These are phyloP conservation scores for Starmera dryadoides DNA, from an alignment of 805 yeast species.

Conservation along the genomic window DNA sequence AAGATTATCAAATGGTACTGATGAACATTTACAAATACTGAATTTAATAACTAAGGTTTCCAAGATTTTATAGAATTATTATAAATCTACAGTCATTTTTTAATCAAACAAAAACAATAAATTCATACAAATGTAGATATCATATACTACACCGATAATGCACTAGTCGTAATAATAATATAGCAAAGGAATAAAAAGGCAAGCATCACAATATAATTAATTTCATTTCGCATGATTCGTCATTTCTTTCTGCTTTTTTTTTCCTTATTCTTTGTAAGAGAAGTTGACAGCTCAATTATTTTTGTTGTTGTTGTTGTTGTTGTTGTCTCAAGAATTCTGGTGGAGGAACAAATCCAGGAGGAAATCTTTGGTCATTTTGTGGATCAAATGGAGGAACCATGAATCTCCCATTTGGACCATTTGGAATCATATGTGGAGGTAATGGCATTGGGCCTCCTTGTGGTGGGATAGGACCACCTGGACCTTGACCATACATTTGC, in stretches of 20 bases:
- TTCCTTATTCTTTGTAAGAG: too few relatives aligned
- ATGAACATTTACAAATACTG: slow-evolving; percentile 77
- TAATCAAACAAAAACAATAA: too few relatives aligned
- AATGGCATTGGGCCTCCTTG: not conserved
- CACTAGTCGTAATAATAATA: not conserved
- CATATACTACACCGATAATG: too few relatives aligned
- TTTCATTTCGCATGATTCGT: too few relatives aligned
- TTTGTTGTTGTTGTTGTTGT: not conserved
- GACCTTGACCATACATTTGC: not conserved
- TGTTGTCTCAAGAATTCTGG: not conserved
- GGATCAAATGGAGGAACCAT: not conserved
- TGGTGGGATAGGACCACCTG: too few relatives aligned
- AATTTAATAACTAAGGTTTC: slow-evolving; percentile 54
- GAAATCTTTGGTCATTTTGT: not conserved
- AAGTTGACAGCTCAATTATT: not conserved
- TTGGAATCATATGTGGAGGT: not conserved
- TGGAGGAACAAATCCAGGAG: not conserved
- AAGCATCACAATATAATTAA: too few relatives aligned
- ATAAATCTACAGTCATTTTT: too few relatives aligned
- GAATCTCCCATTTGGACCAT: not conserved
- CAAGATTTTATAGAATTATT: slow-evolving; percentile 13
- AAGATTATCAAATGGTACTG: slow-evolving; percentile 75
- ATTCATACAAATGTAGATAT: too few relatives aligned
- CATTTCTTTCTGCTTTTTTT: too few relatives aligned
- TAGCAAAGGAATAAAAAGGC: not conserved